phyloP scores from a whole-genome alignment of 306 rosid genomes.

The Carpinus viminea region DNA sequence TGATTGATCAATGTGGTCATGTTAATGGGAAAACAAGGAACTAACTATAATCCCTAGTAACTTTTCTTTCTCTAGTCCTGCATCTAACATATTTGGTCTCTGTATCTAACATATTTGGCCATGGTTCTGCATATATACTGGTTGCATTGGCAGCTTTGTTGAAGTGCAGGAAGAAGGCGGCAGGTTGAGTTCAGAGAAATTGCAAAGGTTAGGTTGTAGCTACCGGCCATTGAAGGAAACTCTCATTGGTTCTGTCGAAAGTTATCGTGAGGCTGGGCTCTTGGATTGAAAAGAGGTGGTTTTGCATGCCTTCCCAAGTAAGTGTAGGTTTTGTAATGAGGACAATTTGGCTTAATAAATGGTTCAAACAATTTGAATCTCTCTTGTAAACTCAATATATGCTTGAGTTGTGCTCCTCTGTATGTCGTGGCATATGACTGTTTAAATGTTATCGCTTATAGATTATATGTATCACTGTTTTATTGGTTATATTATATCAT shows the following conservation, averaged over 20 bases:
- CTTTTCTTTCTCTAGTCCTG: background rate
- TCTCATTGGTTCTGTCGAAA: constrained; percentile 56
- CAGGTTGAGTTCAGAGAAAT: constrained; percentile 46
- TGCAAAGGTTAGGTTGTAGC: constrained; percentile 62
- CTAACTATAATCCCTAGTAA: background rate
- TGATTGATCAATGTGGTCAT: background rate
- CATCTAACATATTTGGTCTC: background rate
- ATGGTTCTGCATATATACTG: background rate
- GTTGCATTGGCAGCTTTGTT: constrained; percentile 33
- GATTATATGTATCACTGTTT: too few species aligned
- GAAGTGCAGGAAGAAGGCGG: constrained; percentile 29
- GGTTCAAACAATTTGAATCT: too few species aligned
- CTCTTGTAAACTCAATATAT: too few species aligned
- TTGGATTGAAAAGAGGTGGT: constrained; percentile 7
- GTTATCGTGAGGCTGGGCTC: constrained; percentile 37
- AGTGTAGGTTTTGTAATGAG: background rate
- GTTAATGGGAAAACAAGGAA: background rate
- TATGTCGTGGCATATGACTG: background rate
- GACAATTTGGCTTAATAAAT: background rate
- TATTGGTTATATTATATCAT: too few species aligned
- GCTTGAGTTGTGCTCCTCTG: background rate
- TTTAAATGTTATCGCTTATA: too few species aligned
- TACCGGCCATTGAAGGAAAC: constrained; percentile 58
- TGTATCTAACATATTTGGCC: background rate
- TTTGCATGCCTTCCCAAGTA: background rate